phyloP scores from a whole-genome alignment of 768 basidiomycete genomes.

The Lentinula raphanica region DNA sequence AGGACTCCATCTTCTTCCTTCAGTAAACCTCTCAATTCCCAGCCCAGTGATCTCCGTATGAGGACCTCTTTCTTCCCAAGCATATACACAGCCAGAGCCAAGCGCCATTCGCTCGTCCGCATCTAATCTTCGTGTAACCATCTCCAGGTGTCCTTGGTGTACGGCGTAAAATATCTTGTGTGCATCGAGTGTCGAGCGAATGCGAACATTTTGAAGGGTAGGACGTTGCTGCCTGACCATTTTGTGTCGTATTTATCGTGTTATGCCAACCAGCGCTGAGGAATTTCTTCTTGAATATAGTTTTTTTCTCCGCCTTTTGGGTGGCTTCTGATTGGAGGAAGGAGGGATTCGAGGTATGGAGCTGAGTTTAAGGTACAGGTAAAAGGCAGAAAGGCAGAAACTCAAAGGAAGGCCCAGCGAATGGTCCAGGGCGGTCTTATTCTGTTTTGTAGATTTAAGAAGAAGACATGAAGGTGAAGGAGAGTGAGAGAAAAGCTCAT shows the following conservation, averaged over 20 bases:
- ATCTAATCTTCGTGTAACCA: conserved; percentile 75
- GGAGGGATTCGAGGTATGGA: too few relatives aligned
- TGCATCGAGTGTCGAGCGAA: conserved; percentile 72
- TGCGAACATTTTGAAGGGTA: conserved; percentile 66
- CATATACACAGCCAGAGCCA: conserved; percentile 49
- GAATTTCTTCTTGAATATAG: too few relatives aligned
- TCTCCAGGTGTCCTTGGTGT: conserved; percentile 54
- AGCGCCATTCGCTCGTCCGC: conserved; percentile 67
- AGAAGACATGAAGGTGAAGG: not conserved
- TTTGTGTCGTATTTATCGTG: not conserved
- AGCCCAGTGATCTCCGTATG: conserved; percentile 71
- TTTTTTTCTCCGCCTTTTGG: not conserved
- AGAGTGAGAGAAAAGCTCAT: not conserved
- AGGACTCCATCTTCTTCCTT: conserved; percentile 78
- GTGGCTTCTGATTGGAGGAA: not conserved
- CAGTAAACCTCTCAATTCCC: conserved; percentile 82
- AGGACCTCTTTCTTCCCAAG: conserved; percentile 66
- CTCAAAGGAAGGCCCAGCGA: not conserved
- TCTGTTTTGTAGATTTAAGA: not conserved
- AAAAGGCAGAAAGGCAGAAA: not conserved
- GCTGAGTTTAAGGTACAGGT: too few relatives aligned
- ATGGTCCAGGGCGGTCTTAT: not conserved
- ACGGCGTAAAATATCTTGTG: conserved; percentile 79
- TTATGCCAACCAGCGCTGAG: not conserved
- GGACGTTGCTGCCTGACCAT: conserved; percentile 57